Percentiles rank a stretch among this genome's conserved stretches.
phyloP scores from a whole-genome alignment of 768 basidiomycete genomes.

The Mycena albidolilacea region DNA sequence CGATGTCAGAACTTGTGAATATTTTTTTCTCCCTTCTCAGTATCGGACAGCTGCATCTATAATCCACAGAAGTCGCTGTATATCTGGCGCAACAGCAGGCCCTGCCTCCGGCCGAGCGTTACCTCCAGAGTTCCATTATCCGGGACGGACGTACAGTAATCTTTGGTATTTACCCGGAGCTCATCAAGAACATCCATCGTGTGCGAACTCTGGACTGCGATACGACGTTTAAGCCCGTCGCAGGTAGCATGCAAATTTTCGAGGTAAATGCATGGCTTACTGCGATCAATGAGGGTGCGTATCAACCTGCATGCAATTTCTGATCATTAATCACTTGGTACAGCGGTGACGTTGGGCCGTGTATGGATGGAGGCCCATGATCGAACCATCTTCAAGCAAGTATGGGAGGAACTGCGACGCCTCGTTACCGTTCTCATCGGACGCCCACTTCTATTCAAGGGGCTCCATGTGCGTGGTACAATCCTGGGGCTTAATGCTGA shows the following conservation, averaged over 20 bases:
- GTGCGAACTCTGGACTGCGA: too few relatives aligned
- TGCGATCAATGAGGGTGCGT: too few relatives aligned
- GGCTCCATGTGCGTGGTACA: conserved; percentile 11
- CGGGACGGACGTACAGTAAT: too few relatives aligned
- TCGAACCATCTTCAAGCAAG: conserved; percentile 8
- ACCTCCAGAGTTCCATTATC: too few relatives aligned
- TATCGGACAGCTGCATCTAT: conserved; percentile 5
- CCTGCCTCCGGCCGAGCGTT: neutral
- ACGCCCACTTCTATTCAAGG: conserved; percentile 4
- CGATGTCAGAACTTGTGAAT: conserved; percentile 17
- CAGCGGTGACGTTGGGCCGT: conserved; percentile 25
- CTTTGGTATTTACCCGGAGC: too few relatives aligned
- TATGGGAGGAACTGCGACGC: conserved; percentile 17
- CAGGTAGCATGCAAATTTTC: too few relatives aligned
- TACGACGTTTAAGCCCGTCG: too few relatives aligned
- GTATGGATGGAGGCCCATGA: conserved; percentile 27
- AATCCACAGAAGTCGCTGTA: conserved; percentile 15
- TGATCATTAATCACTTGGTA: too few relatives aligned
- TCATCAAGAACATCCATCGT: too few relatives aligned
- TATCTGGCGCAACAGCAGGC: conserved; percentile 19
- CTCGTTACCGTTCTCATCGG: conserved; percentile 9
- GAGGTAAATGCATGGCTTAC: too few relatives aligned
- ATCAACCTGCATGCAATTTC: too few relatives aligned
- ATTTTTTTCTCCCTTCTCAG: conserved; percentile 3
- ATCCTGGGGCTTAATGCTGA: conserved; percentile 21